Evolutionary conservation across 2,329 filamentous ascomycete genomes (phyloP).

Genomic region (Colletotrichum destructivum): DNA sequence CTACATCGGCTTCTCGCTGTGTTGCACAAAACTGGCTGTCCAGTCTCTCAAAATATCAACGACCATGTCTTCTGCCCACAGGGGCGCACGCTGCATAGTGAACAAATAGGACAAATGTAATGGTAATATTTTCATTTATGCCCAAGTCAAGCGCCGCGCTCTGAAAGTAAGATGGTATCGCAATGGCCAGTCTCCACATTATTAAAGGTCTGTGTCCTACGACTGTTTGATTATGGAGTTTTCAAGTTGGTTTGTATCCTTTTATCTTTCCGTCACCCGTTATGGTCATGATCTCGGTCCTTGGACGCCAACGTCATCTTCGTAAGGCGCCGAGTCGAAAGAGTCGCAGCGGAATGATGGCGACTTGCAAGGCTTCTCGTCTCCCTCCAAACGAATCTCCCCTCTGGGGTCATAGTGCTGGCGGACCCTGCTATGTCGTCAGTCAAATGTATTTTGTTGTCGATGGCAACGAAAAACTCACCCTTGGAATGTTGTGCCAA

Average conservation of each 20-base stretch:
- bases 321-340: slow-evolving; percentile 12
- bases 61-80: too few species aligned
- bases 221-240: not conserved
- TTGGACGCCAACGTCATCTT: slow-evolving; percentile 15
- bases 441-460: not conserved
- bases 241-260: not conserved
- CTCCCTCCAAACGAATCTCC: slow-evolving; percentile 26
- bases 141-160: slow-evolving; percentile 36
- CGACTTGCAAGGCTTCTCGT: slow-evolving; percentile 30
- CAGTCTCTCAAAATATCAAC: too few species aligned
- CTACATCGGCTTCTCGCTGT: not conserved
- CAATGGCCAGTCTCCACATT: slow-evolving; percentile 30
- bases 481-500: slow-evolving; percentile 39
- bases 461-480: not conserved
- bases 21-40: too few species aligned
- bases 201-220: slow-evolving; percentile 8
- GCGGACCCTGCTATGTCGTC: slow-evolving; percentile 20
- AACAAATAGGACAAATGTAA: not conserved
- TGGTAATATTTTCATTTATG: not conserved
- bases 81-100: not conserved
- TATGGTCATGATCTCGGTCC: slow-evolving; percentile 9
- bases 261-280: not conserved
- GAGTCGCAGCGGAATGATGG: slow-evolving; percentile 30
- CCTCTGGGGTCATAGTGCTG: slow-evolving; percentile 32
- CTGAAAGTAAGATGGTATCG: slow-evolving; percentile 36